A percentile compares a stretch with the other conserved stretches of the same genome.
These are phyloP conservation scores for Jaltomata sinuosa DNA, from an alignment of 257 asterid species.

Conservation along the genomic window DNA sequence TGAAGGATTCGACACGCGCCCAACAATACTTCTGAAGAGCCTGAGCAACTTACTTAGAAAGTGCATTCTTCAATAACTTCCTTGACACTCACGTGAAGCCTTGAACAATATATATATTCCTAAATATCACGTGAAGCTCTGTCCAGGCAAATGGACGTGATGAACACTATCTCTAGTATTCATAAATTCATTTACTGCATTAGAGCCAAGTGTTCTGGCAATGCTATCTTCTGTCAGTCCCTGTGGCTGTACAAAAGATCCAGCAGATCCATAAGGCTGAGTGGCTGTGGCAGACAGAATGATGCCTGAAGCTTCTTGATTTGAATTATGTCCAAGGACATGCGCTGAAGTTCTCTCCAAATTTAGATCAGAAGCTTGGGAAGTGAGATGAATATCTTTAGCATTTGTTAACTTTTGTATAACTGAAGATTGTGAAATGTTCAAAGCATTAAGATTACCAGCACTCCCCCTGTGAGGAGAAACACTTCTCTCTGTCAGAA, in stretches of 20 bases:
- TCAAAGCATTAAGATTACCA: conserved; percentile 18
- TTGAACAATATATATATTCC: too few species aligned
- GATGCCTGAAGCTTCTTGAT: conserved; percentile 18
- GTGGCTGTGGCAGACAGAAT: conserved; percentile 4
- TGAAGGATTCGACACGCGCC: too few species aligned
- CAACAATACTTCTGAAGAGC: too few species aligned
- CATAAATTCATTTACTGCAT: conserved; percentile 26
- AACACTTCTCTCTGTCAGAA: conserved; percentile 14
- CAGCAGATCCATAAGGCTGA: conserved; percentile 23
- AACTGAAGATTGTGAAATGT: conserved; percentile 17
- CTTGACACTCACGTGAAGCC: too few species aligned
- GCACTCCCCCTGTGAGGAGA: conserved; percentile 17
- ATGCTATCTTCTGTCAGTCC: conserved; percentile 10
- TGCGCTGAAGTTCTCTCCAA: conserved; percentile 10
- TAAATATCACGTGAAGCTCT: too few species aligned
- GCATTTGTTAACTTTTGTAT: conserved; percentile 15
- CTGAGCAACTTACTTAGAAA: too few species aligned
- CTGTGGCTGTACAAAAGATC: conserved; percentile 25
- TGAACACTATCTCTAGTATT: conserved; percentile 21
- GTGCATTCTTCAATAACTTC: too few species aligned
- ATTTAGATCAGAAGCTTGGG: conserved; percentile 22
- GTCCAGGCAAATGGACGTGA: conserved; percentile 29
- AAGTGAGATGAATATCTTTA: conserved; percentile 13
- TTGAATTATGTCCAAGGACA: conserved; percentile 18
- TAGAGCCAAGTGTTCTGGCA: conserved; percentile 21